Evolutionary conservation across 345 rosid genomes (phyloP), one percentile per base, ranked within the genome.

Genomic region (Psidium friedrichsthalianum): DNA sequence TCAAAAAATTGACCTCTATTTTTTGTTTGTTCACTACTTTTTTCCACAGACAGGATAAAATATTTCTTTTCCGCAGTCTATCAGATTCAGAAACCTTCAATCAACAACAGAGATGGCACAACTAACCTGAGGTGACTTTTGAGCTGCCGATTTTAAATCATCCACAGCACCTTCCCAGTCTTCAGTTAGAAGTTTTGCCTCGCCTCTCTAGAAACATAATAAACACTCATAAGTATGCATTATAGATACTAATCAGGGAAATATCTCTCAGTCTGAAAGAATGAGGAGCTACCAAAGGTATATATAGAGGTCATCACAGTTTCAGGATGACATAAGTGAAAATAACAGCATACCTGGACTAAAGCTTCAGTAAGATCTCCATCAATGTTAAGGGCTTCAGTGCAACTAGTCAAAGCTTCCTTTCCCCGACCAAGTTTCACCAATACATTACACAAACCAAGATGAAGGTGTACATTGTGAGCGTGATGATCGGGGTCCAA

Each of bases 81-180:
- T 36, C 36, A 36, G 36, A 36, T 36, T 3, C 36, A 47, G 47
- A 10, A 36, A 69, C 80, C 47, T 69, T 69, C 47, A 36, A 36
- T 32, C 47, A 69, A 51, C 57, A 76, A 13, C 47, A 83, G 59
- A 86, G 49, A 82, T 32, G 74, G 74, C 40, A 36, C 42, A 27
- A 89, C 94, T 59, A 90, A 97, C 99, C 98, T 96, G 98, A 82
- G 99, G 96, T 40, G 96, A 95, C 83, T 85, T 87, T 88, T 96
- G 94, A 88, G 99, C 98, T 16, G 98, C 99, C 49, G 94, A 87
- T 86, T 95, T 95, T 57, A 96, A 87, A 91, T 98, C 99, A 59
- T 92, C 94, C 82, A 98, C 95, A 52, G 99, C 99, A 88, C 99
- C 99, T 93, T 96, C 99, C 97, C 97, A 98, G 85, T 98, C 99